Evolutionary conservation across 352 stramenopile genomes (phyloP), one percentile per base, ranked within the genome.

Genomic region (Phytophthora sansomeana): DNA sequence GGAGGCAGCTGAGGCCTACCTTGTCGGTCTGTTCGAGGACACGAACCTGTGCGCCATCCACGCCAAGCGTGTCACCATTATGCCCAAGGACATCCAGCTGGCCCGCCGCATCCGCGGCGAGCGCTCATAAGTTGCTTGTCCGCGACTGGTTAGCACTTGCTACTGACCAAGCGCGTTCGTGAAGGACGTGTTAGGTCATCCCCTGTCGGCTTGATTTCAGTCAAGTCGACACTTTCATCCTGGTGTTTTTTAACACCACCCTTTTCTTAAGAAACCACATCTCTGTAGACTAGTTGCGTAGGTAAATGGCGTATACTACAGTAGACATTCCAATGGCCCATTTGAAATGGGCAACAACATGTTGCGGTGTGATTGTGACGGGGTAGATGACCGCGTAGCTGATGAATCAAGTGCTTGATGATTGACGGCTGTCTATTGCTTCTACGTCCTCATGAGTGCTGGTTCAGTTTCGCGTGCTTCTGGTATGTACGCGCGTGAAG

Each of bases 21-120:
- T 93, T 29, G 84, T 91, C 11, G 78, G 79, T 49, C 67, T 93
- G 19, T 95, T 95, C 66, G 86, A 95, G 75, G 95, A 98, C 87
- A 94, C 88, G 33, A 98, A 98, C 80, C 74, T 98, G 46, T 98
- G 93, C 79, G 92, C 92, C 4, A 97, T 98, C 75, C 93, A 98
- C 81, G 93, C 77, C 29, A 98, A 98, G 80, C 82, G 82, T 78
- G 92, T 98, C 16, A 98, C 92, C 6, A 97, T 98, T 72, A 97
- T 98, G 93, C 90, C 91, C 24, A 98, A 98, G 79, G 93, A 98
- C 78, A 97, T 98, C 62, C 93, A 98, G 73, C 77, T 98, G 38
- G 95, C 93, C 26, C 82, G 91, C 70, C 89, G 94, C 67, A 98
- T 98, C 73, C 86, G 94, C 81, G 94, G 94, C 60, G 85, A 93